These are phyloP conservation scores for Escovopsis weberi DNA, from an alignment of 2,329 filamentous ascomycete species.

Conservation along the genomic window DNA sequence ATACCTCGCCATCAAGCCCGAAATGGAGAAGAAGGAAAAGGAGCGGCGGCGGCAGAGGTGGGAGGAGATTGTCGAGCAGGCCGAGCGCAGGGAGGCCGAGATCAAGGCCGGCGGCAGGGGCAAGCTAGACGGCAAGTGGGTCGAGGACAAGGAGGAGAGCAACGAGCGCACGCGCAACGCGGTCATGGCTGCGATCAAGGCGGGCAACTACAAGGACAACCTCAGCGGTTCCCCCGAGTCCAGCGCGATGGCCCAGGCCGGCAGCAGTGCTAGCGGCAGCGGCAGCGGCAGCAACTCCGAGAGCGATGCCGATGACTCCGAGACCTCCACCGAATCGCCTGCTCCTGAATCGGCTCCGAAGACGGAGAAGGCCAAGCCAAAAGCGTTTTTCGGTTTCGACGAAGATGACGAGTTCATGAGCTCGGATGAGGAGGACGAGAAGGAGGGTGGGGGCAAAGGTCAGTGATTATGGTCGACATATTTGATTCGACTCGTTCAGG, in stretches of 20 bases:
- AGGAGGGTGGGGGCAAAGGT: not conserved
- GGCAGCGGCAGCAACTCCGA: constrained; percentile 13
- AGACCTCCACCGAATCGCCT: constrained; percentile 33
- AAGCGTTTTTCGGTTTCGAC: constrained; percentile 60
- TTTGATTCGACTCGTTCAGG: too few relatives aligned
- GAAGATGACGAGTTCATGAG: constrained; percentile 66
- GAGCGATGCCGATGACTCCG: constrained; percentile 24
- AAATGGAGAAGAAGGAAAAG: constrained; percentile 91
- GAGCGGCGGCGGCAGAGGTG: constrained; percentile 72
- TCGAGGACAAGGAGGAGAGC: constrained; percentile 86
- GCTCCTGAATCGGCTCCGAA: constrained; percentile 26
- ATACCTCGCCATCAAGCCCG: constrained; percentile 87
- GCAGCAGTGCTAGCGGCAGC: constrained; percentile 11
- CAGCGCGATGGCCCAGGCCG: constrained; percentile 20
- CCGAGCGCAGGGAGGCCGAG: constrained; percentile 73
- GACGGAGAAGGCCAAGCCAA: constrained; percentile 24
- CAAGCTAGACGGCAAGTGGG: constrained; percentile 77
- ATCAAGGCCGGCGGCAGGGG: constrained; percentile 58
- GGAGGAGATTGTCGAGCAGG: constrained; percentile 75
- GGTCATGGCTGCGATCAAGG: constrained; percentile 55
- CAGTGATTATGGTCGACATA: not conserved
- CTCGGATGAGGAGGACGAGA: constrained; percentile 40
- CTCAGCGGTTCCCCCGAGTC: constrained; percentile 37
- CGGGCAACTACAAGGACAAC: constrained; percentile 47
- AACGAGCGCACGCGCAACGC: constrained; percentile 70